A percentile compares a stretch with the other conserved stretches of the same genome.
Conservation (phyloP, 495 filamentous ascomycete species). For the Penicillium malachiteum region DNA sequence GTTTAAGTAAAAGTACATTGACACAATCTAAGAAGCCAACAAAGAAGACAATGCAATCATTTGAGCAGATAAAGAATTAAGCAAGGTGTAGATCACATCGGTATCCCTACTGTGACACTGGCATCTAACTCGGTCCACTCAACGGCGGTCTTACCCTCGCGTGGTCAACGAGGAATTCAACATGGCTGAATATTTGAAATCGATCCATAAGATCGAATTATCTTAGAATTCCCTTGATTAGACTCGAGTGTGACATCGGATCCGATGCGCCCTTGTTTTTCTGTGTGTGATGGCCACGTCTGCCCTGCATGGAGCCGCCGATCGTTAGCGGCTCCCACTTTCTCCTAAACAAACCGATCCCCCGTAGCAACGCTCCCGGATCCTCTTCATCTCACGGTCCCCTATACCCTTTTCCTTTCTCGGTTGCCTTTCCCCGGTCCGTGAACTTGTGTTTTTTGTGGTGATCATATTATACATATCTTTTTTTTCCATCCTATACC, state of each 20-base stretch:
- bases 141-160: slow-evolving; percentile 10
- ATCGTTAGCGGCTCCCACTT: slow-evolving; percentile 32
- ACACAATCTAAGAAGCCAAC: neutral
- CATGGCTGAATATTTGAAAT: slow-evolving; percentile 1
- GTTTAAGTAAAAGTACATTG: neutral
- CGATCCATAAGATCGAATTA: too few relatives aligned
- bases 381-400: slow-evolving; percentile 8
- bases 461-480: neutral
- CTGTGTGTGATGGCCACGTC: slow-evolving; percentile 31
- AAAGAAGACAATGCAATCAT: neutral
- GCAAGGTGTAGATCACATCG: slow-evolving; percentile 6
- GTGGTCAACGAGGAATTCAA: slow-evolving; percentile 17
- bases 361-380: slow-evolving; percentile 13
- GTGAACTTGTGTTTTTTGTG: neutral
- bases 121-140: slow-evolving; percentile 1
- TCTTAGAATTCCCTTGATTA: neutral
- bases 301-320: slow-evolving; percentile 28
- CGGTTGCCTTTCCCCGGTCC: neutral
- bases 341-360: slow-evolving; percentile 27
- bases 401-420: neutral
- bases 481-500: neutral
- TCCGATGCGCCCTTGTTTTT: slow-evolving; percentile 14
- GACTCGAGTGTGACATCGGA: neutral
- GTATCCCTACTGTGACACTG: slow-evolving; percentile 21
- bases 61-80: neutral